A percentile compares a stretch with the other conserved stretches of the same genome.
phyloP scores from a whole-genome alignment of 164 flowering plant species.

The Aristolochia fimbriata region DNA sequence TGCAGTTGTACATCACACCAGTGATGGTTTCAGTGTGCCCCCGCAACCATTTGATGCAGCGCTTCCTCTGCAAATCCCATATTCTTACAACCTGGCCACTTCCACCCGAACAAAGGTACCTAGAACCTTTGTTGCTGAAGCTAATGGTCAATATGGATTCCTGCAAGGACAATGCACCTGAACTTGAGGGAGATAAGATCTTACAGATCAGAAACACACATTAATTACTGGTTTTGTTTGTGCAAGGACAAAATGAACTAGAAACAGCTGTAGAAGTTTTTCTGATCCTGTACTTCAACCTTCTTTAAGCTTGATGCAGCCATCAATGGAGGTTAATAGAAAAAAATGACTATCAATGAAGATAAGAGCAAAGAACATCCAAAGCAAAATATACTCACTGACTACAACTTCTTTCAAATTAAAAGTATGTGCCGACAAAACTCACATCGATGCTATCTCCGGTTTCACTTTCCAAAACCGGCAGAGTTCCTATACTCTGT shows the following conservation, averaged over 20 bases:
- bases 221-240: too few relatives aligned
- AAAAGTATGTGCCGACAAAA: neutral
- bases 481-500: slow-evolving; percentile 77
- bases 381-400: too few relatives aligned
- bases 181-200: neutral
- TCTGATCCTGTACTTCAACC: too few relatives aligned
- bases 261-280: too few relatives aligned
- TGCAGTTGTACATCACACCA: slow-evolving; percentile 86
- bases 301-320: too few relatives aligned
- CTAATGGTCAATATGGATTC: slow-evolving; percentile 67
- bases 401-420: too few relatives aligned
- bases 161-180: slow-evolving; percentile 15
- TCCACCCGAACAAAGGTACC: slow-evolving; percentile 95
- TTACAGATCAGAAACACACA: neutral
- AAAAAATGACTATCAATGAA: too few relatives aligned
- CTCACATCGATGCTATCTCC: slow-evolving; percentile 73
- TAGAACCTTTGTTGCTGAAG: slow-evolving; percentile 89
- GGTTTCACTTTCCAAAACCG: slow-evolving; percentile 45
- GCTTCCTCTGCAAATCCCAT: slow-evolving; percentile 96
- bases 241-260: too few relatives aligned
- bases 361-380: too few relatives aligned
- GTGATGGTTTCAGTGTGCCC: slow-evolving; percentile 87
- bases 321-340: too few relatives aligned
- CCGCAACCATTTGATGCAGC: slow-evolving; percentile 79
- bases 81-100: slow-evolving; percentile 84